Evolutionary conservation across 2,329 filamentous ascomycete species (phyloP).

Genomic region (Conoideocrella luteorostrata): DNA sequence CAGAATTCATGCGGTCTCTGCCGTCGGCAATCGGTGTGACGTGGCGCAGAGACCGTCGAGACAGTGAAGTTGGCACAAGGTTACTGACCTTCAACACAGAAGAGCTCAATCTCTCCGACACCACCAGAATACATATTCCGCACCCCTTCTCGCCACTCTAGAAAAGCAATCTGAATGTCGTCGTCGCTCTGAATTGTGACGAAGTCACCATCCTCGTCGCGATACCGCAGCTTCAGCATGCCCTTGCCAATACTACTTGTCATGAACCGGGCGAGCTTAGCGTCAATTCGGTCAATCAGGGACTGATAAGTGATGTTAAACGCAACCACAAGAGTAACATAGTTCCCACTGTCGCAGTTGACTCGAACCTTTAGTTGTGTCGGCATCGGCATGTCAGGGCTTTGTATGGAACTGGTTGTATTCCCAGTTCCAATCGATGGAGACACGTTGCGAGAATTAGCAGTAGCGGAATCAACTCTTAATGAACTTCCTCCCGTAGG

Average conservation of each 20-base stretch:
- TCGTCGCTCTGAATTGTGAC: constrained; percentile 94
- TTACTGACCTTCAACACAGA: constrained; percentile 51
- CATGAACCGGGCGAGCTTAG: constrained; percentile 83
- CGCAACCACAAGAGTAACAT: constrained; percentile 90
- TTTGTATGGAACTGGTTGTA: constrained; percentile 27
- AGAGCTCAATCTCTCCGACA: constrained; percentile 85
- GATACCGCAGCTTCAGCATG: constrained; percentile 80
- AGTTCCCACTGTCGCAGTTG: constrained; percentile 77
- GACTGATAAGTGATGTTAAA: constrained; percentile 94
- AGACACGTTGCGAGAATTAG: constrained; percentile 39
- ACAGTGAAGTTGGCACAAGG: too few relatives aligned
- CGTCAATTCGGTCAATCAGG: constrained; percentile 90
- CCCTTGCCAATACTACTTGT: constrained; percentile 76
- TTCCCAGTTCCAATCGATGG: constrained; percentile 35
- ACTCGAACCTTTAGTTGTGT: constrained; percentile 94
- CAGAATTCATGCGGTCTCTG: neutral
- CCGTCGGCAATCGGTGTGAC: too few relatives aligned
- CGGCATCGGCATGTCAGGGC: constrained; percentile 46
- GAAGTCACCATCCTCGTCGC: constrained; percentile 86
- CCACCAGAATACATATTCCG: constrained; percentile 54
- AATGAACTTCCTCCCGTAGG: constrained; percentile 26
- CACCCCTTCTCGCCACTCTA: constrained; percentile 78
- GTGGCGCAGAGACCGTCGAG: too few relatives aligned
- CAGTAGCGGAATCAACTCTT: constrained; percentile 30
- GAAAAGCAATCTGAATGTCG: constrained; percentile 91